Conservation (phyloP, 169 alveolate species). For the Plasmodium inui region DNA sequence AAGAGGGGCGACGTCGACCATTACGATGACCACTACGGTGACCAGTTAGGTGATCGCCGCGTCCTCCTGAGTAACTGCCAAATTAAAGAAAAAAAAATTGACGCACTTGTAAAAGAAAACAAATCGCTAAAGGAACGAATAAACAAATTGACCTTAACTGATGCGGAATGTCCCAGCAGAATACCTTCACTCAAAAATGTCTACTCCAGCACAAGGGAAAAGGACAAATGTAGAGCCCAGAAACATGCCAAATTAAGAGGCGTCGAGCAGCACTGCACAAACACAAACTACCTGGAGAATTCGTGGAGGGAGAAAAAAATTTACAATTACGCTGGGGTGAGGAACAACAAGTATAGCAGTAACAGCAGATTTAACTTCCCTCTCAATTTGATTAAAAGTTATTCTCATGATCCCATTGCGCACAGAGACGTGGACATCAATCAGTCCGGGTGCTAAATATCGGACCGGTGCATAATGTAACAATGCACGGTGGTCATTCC, state of each 20-base stretch:
- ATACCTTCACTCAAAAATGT: neutral
- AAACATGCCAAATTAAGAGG: neutral
- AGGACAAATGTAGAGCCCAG: neutral
- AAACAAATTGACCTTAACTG: conserved; percentile 18
- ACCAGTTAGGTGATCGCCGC: neutral
- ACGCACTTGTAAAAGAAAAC: conserved; percentile 24
- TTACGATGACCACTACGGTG: neutral
- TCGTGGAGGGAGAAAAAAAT: neutral
- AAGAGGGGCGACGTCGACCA: neutral
- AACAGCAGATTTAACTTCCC: conserved; percentile 59
- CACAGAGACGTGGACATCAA: neutral
- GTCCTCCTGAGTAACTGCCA: neutral
- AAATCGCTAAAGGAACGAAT: conserved; percentile 21
- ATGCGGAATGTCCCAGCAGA: neutral
- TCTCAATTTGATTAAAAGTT: conserved; percentile 14
- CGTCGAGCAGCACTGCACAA: neutral
- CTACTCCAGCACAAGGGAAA: neutral
- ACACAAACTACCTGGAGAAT: neutral
- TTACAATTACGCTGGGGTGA: neutral
- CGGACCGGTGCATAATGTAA: neutral
- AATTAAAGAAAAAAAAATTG: conserved; percentile 19
- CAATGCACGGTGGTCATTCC: neutral
- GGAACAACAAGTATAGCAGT: conserved; percentile 27
- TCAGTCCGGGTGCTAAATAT: neutral
- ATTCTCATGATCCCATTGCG: conserved; percentile 4